phyloP scores from a whole-genome alignment of 164 flowering plant genomes.

The Piper betle region DNA sequence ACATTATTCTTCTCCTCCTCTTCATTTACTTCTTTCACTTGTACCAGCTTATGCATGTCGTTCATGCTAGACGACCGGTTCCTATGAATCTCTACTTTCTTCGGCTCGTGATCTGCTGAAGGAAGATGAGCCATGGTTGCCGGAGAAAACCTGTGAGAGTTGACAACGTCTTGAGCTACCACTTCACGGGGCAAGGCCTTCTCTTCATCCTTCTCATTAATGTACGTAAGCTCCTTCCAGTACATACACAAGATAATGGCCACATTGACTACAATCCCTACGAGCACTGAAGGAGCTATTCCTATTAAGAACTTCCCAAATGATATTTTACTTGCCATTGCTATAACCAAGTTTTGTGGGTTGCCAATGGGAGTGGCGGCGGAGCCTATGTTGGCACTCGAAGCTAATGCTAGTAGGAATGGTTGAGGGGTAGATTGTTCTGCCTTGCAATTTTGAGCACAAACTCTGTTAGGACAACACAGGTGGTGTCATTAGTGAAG shows the following conservation, averaged over 20 bases:
- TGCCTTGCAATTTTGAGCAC: conserved; percentile 76
- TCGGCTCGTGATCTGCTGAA: conserved; percentile 4
- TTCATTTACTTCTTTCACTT: conserved; percentile 14
- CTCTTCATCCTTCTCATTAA: conserved; percentile 42
- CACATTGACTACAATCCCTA: conserved; percentile 51
- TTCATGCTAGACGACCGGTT: conserved; percentile 20
- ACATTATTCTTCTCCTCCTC: not conserved
- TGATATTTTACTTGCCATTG: conserved; percentile 52
- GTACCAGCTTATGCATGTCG: conserved; percentile 13
- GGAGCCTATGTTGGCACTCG: conserved; percentile 86
- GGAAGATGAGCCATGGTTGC: conserved; percentile 45
- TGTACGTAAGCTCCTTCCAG: conserved; percentile 54
- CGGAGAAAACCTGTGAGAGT: conserved; percentile 74
- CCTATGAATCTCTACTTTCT: conserved; percentile 28
- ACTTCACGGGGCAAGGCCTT: conserved; percentile 29
- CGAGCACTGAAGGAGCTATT: conserved; percentile 61
- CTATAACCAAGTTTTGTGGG: conserved; percentile 89
- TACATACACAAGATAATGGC: conserved; percentile 42
- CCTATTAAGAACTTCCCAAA: conserved; percentile 55
- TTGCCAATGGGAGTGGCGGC: conserved; percentile 93
- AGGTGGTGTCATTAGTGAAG: conserved; percentile 86
- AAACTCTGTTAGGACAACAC: conserved; percentile 81
- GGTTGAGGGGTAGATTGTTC: conserved; percentile 78
- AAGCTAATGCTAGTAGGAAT: conserved; percentile 72
- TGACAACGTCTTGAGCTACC: conserved; percentile 36